phyloP scores from a whole-genome alignment of 2,329 filamentous ascomycete genomes.

The Colletotrichum limetticola region DNA sequence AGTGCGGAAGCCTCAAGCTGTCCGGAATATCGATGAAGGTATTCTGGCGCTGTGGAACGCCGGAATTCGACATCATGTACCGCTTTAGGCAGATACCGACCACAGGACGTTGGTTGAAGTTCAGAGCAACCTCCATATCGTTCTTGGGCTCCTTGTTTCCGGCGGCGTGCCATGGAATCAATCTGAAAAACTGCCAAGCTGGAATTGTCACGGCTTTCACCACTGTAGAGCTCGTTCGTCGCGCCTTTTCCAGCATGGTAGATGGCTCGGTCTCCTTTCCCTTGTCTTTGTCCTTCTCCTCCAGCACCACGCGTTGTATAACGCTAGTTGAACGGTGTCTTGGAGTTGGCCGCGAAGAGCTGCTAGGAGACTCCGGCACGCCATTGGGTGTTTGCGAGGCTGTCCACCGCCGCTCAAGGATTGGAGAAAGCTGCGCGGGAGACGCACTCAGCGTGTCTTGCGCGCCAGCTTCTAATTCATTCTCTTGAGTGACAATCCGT shows the following conservation, averaged over 20 bases:
- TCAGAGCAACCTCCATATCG: conserved; percentile 86
- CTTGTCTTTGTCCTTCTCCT: conserved; percentile 60
- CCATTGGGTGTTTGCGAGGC: conserved; percentile 17
- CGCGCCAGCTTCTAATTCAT: conserved; percentile 39
- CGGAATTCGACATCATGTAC: conserved; percentile 79
- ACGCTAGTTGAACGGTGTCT: conserved; percentile 67
- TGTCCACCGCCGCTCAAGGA: conserved; percentile 34
- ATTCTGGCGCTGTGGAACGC: conserved; percentile 76
- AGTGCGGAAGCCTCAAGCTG: conserved; percentile 84
- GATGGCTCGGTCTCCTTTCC: conserved; percentile 53
- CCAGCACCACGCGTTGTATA: conserved; percentile 68
- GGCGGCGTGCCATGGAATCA: conserved; percentile 90
- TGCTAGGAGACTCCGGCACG: conserved; percentile 38
- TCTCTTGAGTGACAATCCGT: conserved; percentile 47
- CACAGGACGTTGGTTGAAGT: conserved; percentile 87
- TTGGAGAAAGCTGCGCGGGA: conserved; percentile 44
- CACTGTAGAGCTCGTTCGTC: conserved; percentile 58
- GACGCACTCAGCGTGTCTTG: conserved; percentile 48
- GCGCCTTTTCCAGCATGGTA: conserved; percentile 55
- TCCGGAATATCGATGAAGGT: conserved; percentile 92
- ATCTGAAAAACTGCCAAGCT: conserved; percentile 96
- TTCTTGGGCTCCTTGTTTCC: conserved; percentile 63
- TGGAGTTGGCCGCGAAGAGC: conserved; percentile 45
- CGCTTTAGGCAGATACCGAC: conserved; percentile 94
- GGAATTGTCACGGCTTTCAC: conserved; percentile 92